These are phyloP conservation scores for Auricularia auricula-judae DNA, from an alignment of 768 basidiomycete genomes.

Conservation along the genomic window DNA sequence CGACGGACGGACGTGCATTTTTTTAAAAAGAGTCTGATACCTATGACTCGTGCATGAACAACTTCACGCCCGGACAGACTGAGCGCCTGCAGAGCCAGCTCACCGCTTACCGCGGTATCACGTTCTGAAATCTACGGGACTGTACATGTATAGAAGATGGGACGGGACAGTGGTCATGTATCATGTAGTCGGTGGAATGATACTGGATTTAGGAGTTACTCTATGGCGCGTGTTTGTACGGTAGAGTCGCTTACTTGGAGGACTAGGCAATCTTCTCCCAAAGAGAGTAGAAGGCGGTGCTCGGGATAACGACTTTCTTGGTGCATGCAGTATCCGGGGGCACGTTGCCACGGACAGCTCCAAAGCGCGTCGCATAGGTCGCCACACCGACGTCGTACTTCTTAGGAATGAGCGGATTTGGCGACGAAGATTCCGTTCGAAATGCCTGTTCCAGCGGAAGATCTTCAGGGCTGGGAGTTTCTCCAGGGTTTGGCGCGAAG, in stretches of 20 bases:
- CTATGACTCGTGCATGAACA: constrained; percentile 38
- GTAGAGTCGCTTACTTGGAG: too few species aligned
- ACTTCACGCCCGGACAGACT: constrained; percentile 32
- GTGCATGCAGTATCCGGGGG: not conserved
- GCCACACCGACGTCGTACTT: not conserved
- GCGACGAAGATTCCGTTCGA: not conserved
- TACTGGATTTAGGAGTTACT: too few species aligned
- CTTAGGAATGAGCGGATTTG: not conserved
- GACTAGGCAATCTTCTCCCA: not conserved
- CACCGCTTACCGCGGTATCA: constrained; percentile 33
- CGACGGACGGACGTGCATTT: too few species aligned
- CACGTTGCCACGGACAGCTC: not conserved
- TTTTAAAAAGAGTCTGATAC: too few species aligned
- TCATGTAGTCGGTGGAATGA: too few species aligned
- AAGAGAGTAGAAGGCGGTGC: not conserved
- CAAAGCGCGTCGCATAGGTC: not conserved
- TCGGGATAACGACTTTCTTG: not conserved
- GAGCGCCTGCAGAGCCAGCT: constrained; percentile 31
- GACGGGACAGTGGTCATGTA: not conserved
- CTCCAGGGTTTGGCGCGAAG: not conserved
- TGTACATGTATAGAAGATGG: too few species aligned
- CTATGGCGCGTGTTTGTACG: too few species aligned
- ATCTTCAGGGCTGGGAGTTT: not conserved
- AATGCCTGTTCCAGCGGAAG: not conserved
- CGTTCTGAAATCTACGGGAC: constrained; percentile 5